These are phyloP conservation scores for Fomitopsis palustris DNA, from an alignment of 1,284 basidiomycete genomes.

Conservation along the genomic window DNA sequence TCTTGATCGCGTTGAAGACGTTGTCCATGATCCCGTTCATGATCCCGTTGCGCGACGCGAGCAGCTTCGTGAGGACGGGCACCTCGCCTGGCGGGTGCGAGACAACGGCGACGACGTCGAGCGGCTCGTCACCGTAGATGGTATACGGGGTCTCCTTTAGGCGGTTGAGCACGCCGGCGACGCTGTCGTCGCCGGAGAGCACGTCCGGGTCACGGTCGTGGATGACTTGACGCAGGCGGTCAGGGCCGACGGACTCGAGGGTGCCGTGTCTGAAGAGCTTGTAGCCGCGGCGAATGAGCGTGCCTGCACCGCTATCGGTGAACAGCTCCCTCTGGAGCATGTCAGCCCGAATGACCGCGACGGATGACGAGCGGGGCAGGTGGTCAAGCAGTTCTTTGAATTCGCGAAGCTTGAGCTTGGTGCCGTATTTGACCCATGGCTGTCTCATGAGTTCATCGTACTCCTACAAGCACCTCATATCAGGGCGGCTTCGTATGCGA, in stretches of 20 bases:
- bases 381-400: conserved; percentile 99
- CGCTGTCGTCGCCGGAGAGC: conserved; percentile 78
- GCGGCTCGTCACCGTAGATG: conserved; percentile 96
- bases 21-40: conserved; percentile 97
- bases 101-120: conserved; percentile 94
- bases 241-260: conserved; percentile 85
- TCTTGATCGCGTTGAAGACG: conserved; percentile 93
- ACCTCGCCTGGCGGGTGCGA: conserved; percentile 88
- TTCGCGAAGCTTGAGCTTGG: conserved; percentile 98
- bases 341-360: conserved; percentile 95
- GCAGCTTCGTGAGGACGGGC: conserved; percentile 91
- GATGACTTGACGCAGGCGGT: conserved; percentile 90
- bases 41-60: conserved; percentile 84
- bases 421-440: conserved; percentile 99
- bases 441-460: conserved; percentile 97
- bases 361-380: conserved; percentile 96
- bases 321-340: conserved; percentile 98
- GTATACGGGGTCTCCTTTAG: conserved; percentile 85
- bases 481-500: neutral
- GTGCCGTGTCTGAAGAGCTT: conserved; percentile 90
- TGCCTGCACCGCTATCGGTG: conserved; percentile 97
- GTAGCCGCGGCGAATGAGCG: conserved; percentile 96
- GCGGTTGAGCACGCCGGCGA: conserved; percentile 85
- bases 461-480: conserved; percentile 52
- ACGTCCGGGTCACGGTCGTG: conserved; percentile 96